phyloP scores from a whole-genome alignment of 768 basidiomycete genomes.

The Leccinellum albellum region DNA sequence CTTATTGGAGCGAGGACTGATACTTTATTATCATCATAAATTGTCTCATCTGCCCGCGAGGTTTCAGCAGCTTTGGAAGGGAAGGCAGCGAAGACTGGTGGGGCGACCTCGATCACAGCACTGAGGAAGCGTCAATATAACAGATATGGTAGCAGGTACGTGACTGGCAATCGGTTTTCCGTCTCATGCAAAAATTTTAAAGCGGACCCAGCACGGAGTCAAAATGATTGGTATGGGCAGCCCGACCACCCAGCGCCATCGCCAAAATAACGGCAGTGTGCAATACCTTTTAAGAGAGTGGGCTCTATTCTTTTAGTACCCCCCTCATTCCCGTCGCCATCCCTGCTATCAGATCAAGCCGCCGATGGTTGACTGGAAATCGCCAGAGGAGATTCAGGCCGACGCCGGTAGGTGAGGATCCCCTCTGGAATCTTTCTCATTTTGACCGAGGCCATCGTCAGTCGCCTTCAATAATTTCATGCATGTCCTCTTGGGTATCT shows the following conservation, averaged over 20 bases:
- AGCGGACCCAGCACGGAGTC: background rate
- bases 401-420: conserved; percentile 40
- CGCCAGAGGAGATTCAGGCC: conserved; percentile 41
- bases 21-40: background rate
- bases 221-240: conserved; percentile 6
- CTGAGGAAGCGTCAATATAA: conserved; percentile 6
- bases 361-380: conserved; percentile 58
- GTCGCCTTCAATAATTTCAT: conserved; percentile 48
- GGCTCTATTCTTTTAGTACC: background rate
- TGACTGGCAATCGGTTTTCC: conserved; percentile 8
- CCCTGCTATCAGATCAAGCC: background rate
- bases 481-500: conserved; percentile 57
- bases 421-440: background rate
- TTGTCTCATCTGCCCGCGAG: background rate
- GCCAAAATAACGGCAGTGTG: conserved; percentile 6
- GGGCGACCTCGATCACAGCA: conserved; percentile 2
- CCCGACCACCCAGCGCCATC: conserved; percentile 17
- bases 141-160: conserved; percentile 6
- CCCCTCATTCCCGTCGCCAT: background rate
- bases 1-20: background rate
- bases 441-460: conserved; percentile 10
- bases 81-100: background rate
- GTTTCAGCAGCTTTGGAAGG: background rate
- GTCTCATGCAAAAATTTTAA: background rate
- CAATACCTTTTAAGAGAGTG: conserved; percentile 10